Evolutionary conservation across 1,139 yeast genomes (phyloP), one percentile per base, ranked within the genome.

Genomic region (Hemisphaericaspora xylofermentans): DNA sequence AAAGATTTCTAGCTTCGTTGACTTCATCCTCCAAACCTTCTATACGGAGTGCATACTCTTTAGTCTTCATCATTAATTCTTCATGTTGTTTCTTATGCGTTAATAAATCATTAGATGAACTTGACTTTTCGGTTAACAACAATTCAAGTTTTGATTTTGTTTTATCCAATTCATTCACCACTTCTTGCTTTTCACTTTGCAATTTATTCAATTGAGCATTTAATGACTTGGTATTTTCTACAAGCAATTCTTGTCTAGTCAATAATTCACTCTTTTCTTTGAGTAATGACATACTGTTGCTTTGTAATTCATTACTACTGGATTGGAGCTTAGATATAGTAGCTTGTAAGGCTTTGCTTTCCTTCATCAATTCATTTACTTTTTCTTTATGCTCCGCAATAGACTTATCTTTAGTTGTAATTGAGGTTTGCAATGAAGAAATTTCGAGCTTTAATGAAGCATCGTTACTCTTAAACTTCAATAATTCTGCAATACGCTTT

Each of bases 1-100:
- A 64, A 59, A 82, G 71, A 34, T 78, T 75, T 46, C 88, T 77
- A 4, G 87, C 71, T 44, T 91, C 98, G 8, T 77, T 68, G 13
- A 91, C 63, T 53, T 91, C 96, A 44, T 88, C 96, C 51, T 87
- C 91, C 38, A 91, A 61, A 2, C 80, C 75, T 44, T 87, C 93
- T 22, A 78, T 69, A 47, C 78, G 74, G 41, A 71, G 69, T 26
- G 73, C 71, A 3, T 82, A 69, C 52, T 91, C 98, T 47, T 78
- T 78, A 26, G 83, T 64, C 41, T 84, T 80, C 76, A 84, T 76
- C 6, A 72, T 61, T 39, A 88, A 63, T 55, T 91, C 98, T 36
- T 89, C 96, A 43, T 83, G 78, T 58, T 89, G 95, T 48, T 82
- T 82, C 50, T 78, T 82, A 44, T 80, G 63, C 0, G 78, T 56